A percentile compares a stretch with the other conserved stretches of the same genome.
These are phyloP conservation scores for Meredithiella fracta DNA, from an alignment of 2,329 filamentous ascomycete genomes.

Conservation along the genomic window DNA sequence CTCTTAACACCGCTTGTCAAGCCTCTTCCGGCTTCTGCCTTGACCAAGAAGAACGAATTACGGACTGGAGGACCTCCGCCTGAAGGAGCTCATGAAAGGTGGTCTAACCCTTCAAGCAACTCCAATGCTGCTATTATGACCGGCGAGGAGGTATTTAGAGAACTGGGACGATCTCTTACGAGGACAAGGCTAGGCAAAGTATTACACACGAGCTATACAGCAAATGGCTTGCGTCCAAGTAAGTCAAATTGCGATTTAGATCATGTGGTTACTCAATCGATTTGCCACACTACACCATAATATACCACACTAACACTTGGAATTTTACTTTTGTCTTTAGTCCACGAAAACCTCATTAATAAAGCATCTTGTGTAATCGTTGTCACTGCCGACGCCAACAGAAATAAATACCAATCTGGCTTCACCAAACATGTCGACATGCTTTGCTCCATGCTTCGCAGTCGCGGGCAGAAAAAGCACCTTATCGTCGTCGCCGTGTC, in stretches of 20 bases:
- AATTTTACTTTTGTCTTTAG: constrained; percentile 21
- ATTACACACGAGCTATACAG: constrained; percentile 86
- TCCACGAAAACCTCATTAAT: constrained; percentile 85
- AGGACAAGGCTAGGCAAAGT: constrained; percentile 72
- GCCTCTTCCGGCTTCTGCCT: constrained; percentile 74
- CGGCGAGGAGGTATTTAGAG: constrained; percentile 81
- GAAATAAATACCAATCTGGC: constrained; percentile 82
- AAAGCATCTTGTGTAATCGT: constrained; percentile 77
- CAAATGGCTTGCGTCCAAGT: constrained; percentile 72
- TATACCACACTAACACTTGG: too few relatives aligned
- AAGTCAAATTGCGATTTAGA: constrained; percentile 15
- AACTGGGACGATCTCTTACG: constrained; percentile 75
- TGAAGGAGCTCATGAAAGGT: constrained; percentile 8
- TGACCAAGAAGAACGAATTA: constrained; percentile 35
- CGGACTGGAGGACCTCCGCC: neutral
- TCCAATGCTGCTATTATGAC: constrained; percentile 54
- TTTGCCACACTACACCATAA: too few relatives aligned
- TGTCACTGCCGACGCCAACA: constrained; percentile 82
- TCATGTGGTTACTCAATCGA: too few relatives aligned
- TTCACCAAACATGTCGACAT: constrained; percentile 94
- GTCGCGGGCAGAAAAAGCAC: constrained; percentile 68
- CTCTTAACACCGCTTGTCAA: constrained; percentile 81
- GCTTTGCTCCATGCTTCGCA: constrained; percentile 74
- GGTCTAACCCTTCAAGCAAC: constrained; percentile 15
- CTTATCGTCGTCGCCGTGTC: constrained; percentile 84